Evolutionary conservation across 2,329 filamentous ascomycete species (phyloP).

Genomic region (Stemphylium beticola): DNA sequence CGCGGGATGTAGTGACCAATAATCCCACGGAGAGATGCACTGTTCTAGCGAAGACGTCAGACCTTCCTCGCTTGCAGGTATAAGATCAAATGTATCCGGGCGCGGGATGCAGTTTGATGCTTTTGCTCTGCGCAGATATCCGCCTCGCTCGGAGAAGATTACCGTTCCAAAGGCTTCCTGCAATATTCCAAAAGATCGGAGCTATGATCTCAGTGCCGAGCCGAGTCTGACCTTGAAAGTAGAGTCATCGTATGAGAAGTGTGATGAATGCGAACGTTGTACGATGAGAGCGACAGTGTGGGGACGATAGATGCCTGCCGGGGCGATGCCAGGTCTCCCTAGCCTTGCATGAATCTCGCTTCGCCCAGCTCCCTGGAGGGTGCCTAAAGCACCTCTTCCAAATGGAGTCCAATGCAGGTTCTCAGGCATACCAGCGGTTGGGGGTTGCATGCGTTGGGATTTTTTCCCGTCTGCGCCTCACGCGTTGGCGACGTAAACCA

Average conservation of each 20-base stretch:
- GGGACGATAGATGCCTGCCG: neutral
- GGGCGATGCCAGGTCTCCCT: neutral
- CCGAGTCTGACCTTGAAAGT: neutral
- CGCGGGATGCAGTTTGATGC: too few species aligned
- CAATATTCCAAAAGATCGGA: neutral
- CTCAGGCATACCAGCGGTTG: conserved; percentile 2
- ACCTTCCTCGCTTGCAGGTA: too few species aligned
- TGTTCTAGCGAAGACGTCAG: too few species aligned
- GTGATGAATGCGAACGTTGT: neutral
- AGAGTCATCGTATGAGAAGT: conserved; percentile 1
- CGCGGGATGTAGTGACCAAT: too few species aligned
- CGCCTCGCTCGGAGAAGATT: neutral
- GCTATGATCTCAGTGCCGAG: neutral
- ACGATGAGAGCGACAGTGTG: neutral
- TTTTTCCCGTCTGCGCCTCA: too few species aligned
- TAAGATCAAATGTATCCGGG: too few species aligned
- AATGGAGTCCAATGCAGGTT: neutral
- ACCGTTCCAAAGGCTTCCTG: neutral
- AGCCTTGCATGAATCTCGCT: conserved; percentile 4
- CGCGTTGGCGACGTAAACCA: too few species aligned
- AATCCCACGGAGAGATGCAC: too few species aligned
- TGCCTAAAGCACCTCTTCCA: too few species aligned
- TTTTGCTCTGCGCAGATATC: neutral
- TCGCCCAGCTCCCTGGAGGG: too few species aligned
- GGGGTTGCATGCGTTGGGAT: too few species aligned